A percentile compares a stretch with the other conserved stretches of the same genome.
These are phyloP conservation scores for Capsicum chinense DNA, from an alignment of 257 asterid genomes.

Conservation along the genomic window DNA sequence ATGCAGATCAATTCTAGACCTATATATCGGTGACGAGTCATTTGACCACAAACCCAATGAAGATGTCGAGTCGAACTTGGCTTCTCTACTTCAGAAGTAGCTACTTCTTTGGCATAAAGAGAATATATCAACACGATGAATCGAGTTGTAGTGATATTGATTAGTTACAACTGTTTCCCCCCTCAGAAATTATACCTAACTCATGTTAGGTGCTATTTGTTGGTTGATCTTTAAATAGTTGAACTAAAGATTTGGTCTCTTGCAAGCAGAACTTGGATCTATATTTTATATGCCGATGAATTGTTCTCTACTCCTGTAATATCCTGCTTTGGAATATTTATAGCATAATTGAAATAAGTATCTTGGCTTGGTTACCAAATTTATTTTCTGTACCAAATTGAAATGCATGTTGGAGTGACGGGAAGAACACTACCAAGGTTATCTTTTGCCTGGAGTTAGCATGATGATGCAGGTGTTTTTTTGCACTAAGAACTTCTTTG, in stretches of 20 bases:
- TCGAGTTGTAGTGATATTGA: background rate
- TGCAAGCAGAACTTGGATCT: background rate
- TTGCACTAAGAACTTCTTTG: background rate
- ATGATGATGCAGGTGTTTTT: background rate
- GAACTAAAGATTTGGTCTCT: background rate
- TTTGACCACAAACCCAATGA: constrained; percentile 85
- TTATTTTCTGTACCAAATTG: background rate
- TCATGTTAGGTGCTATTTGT: background rate
- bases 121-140: background rate
- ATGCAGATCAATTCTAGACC: constrained; percentile 77
- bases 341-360: background rate
- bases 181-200: background rate
- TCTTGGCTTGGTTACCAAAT: background rate
- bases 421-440: background rate
- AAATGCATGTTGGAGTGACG: background rate
- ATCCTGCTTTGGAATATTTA: background rate
- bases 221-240: constrained; percentile 14
- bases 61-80: constrained; percentile 69
- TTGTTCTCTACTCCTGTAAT: constrained; percentile 18
- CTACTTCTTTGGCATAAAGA: background rate
- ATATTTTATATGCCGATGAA: constrained; percentile 5
- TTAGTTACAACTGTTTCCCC: background rate
- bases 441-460: background rate
- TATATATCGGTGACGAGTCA: constrained; percentile 83
- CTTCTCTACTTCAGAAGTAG: constrained; percentile 61